Conservation (phyloP, 192 early-diverging fungal species). For the Thamnidium elegans region DNA sequence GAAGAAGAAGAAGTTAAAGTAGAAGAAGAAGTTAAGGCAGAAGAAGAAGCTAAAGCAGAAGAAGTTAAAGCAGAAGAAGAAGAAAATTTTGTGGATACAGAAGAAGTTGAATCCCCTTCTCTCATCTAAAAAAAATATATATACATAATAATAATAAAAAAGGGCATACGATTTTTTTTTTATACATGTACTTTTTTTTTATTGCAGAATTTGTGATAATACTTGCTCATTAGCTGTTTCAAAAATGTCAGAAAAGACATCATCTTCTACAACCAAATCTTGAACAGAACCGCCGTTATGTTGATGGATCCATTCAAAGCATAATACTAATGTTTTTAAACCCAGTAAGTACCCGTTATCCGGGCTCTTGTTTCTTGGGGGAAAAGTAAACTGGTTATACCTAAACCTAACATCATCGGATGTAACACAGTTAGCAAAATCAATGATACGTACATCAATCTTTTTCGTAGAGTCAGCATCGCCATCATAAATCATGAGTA, state of each 20-base stretch:
- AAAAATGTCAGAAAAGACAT: slow-evolving; percentile 10
- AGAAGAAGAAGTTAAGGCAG: not conserved
- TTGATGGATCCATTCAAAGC: slow-evolving; percentile 67
- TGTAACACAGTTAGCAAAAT: slow-evolving; percentile 91
- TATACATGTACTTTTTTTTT: too few species aligned
- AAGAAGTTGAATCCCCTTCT: too few species aligned
- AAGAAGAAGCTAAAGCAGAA: too few species aligned
- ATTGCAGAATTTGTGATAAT: not conserved
- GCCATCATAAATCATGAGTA: slow-evolving; percentile 94
- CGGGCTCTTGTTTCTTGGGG: slow-evolving; percentile 49
- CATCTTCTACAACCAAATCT: slow-evolving; percentile 12
- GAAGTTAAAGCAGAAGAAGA: too few species aligned
- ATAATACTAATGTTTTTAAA: slow-evolving; percentile 62
- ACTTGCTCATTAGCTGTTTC: slow-evolving; percentile 10
- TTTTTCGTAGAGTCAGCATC: slow-evolving; percentile 34
- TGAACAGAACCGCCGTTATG: slow-evolving; percentile 23
- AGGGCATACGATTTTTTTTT: too few species aligned
- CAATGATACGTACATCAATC: slow-evolving; percentile 90
- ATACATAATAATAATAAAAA: too few species aligned
- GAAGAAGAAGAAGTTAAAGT: slow-evolving; percentile 1
- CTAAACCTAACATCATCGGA: slow-evolving; percentile 36
- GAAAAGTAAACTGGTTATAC: slow-evolving; percentile 32
- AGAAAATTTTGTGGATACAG: not conserved
- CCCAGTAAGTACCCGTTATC: slow-evolving; percentile 83
- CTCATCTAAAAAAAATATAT: too few species aligned